Percentiles rank a stretch among this genome's conserved stretches.
These are phyloP conservation scores for Blechomonas ayalai DNA, from an alignment of 208 protist genomes.

Conservation along the genomic window DNA sequence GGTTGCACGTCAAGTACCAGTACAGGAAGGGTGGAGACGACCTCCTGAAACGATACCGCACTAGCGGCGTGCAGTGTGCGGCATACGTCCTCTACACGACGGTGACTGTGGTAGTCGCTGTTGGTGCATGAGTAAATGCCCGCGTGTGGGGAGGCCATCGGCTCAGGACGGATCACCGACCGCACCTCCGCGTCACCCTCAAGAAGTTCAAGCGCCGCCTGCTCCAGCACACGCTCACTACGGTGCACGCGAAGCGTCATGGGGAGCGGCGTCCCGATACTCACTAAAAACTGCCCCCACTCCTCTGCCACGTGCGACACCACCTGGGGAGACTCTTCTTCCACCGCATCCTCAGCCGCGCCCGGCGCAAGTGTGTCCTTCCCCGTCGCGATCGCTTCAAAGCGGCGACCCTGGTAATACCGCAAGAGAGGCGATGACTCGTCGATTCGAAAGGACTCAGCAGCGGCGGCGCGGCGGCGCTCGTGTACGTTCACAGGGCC, in stretches of 20 bases:
- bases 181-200: constrained; percentile 11
- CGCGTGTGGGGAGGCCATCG: constrained; percentile 13
- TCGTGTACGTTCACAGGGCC: constrained; percentile 59
- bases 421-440: constrained; percentile 52
- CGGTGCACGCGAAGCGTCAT: constrained; percentile 83
- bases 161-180: constrained; percentile 28
- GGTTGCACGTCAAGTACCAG: constrained; percentile 64
- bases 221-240: constrained; percentile 40
- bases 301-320: constrained; percentile 19
- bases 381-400: constrained; percentile 38
- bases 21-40: constrained; percentile 81
- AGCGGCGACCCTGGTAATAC: constrained; percentile 73
- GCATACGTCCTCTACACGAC: constrained; percentile 60
- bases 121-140: constrained; percentile 72
- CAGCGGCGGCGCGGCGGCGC: constrained; percentile 42
- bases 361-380: constrained; percentile 22
- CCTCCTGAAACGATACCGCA: constrained; percentile 85
- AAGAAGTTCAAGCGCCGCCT: constrained; percentile 37
- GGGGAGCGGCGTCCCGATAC: constrained; percentile 57
- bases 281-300: constrained; percentile 54
- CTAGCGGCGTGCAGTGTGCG: constrained; percentile 79
- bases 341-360: constrained; percentile 1
- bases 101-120: constrained; percentile 62
- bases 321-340: not conserved
- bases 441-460: constrained; percentile 19